Evolutionary conservation across 2,329 filamentous ascomycete species (phyloP).

Genomic region (Biscogniauxia mediterranea): DNA sequence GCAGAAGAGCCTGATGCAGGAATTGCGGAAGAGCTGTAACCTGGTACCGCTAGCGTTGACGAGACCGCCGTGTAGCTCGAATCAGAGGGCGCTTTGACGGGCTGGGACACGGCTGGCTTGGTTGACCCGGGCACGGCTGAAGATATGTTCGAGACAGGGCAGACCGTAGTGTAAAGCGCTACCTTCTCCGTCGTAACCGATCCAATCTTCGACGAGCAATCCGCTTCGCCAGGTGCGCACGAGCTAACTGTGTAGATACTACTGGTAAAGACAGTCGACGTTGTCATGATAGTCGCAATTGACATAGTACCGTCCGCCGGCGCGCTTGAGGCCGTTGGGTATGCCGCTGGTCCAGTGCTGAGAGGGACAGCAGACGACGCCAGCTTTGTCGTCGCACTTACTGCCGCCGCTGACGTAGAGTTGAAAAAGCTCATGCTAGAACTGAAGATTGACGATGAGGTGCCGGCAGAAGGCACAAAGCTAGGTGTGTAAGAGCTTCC

Average conservation of each 20-base stretch:
- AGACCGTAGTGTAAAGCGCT: constrained; percentile 28
- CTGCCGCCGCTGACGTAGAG: constrained; percentile 10
- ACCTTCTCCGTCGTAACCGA: constrained; percentile 26
- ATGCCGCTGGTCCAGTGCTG: constrained; percentile 9
- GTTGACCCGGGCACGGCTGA: constrained; percentile 5
- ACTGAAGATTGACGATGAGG: constrained; percentile 13
- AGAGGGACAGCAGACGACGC: constrained; percentile 10
- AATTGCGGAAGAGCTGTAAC: background rate
- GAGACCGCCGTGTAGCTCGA: constrained; percentile 7
- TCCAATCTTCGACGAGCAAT: constrained; percentile 2
- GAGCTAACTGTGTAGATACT: constrained; percentile 25
- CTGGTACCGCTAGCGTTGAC: constrained; percentile 6
- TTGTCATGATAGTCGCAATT: constrained; percentile 20
- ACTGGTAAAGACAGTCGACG: constrained; percentile 28
- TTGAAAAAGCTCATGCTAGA: constrained; percentile 20
- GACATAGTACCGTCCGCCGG: constrained; percentile 7
- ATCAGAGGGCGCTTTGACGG: background rate
- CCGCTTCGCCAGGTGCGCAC: too few species aligned
- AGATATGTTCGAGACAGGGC: constrained; percentile 23
- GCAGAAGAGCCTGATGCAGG: constrained; percentile 4
- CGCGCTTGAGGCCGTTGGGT: constrained; percentile 14
- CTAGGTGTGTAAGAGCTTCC: constrained; percentile 1
- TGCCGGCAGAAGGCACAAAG: constrained; percentile 10
- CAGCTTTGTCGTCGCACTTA: constrained; percentile 3
- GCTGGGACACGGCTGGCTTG: background rate